These are phyloP conservation scores for Crithidia mellificae DNA, from an alignment of 208 protist species.

Conservation along the genomic window DNA sequence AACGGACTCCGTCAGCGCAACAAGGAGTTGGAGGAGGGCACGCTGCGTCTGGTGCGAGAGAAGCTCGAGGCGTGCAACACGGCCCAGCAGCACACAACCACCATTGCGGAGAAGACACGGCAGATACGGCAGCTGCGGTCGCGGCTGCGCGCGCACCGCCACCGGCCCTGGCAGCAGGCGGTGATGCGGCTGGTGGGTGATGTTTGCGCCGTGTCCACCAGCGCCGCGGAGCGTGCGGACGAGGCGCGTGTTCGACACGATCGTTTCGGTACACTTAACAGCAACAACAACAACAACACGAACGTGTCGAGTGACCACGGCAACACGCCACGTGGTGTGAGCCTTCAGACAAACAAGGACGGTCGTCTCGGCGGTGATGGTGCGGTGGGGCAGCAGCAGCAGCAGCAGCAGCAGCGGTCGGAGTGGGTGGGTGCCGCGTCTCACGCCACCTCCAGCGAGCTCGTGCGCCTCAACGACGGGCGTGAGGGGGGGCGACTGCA, in stretches of 20 bases:
- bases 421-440: too few relatives aligned
- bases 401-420: neutral
- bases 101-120: constrained; percentile 52
- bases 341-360: too few relatives aligned
- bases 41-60: constrained; percentile 56
- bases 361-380: neutral
- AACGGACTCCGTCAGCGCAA: constrained; percentile 59
- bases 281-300: constrained; percentile 11
- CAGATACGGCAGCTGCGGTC: constrained; percentile 75
- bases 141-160: constrained; percentile 73
- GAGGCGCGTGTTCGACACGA: constrained; percentile 50
- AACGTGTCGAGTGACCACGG: too few relatives aligned
- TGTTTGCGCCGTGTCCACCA: constrained; percentile 65
- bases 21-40: constrained; percentile 43
- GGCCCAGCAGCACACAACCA: constrained; percentile 75
- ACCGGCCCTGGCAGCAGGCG: constrained; percentile 78
- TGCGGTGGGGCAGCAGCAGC: neutral
- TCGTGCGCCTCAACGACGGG: neutral
- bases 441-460: neutral
- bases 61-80: constrained; percentile 77
- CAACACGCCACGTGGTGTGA: neutral
- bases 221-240: constrained; percentile 54
- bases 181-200: constrained; percentile 79
- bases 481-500: neutral
- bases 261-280: constrained; percentile 15